A percentile compares a stretch with the other conserved stretches of the same genome.
Evolutionary conservation across 352 stramenopile genomes (phyloP).

Genomic region (Phytophthora pseudosyringae): DNA sequence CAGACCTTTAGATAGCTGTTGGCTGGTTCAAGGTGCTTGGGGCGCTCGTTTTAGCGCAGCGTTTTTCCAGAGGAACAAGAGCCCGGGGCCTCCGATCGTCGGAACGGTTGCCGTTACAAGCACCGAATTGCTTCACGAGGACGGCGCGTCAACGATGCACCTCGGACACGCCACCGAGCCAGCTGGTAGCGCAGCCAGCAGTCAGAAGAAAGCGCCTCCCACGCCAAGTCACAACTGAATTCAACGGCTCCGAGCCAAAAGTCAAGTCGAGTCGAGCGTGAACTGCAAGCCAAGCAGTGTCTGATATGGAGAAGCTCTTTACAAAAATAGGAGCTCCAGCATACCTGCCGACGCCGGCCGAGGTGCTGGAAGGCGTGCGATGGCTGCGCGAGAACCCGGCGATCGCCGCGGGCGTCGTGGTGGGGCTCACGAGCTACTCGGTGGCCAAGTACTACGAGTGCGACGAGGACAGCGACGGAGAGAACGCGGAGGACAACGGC

Average conservation of each 20-base stretch:
- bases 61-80: neutral
- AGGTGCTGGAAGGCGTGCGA: slow-evolving; percentile 67
- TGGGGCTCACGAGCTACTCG: slow-evolving; percentile 73
- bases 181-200: slow-evolving; percentile 7
- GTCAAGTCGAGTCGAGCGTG: slow-evolving; percentile 4
- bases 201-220: neutral
- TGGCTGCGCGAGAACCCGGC: slow-evolving; percentile 76
- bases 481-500: slow-evolving; percentile 18
- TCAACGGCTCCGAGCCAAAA: slow-evolving; percentile 29
- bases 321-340: slow-evolving; percentile 56
- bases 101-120: slow-evolving; percentile 30
- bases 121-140: slow-evolving; percentile 32
- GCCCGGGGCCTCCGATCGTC: slow-evolving; percentile 5
- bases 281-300: neutral
- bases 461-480: slow-evolving; percentile 36
- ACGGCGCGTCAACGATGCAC: slow-evolving; percentile 46
- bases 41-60: slow-evolving; percentile 9
- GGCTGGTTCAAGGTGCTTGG: slow-evolving; percentile 5
- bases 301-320: slow-evolving; percentile 43
- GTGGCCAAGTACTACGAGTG: slow-evolving; percentile 73
- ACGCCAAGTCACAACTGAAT: slow-evolving; percentile 27
- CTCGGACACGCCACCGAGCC: slow-evolving; percentile 21
- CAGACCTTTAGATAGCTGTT: neutral
- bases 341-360: slow-evolving; percentile 66
- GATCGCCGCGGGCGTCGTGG: slow-evolving; percentile 65